phyloP scores from a whole-genome alignment of 1,284 basidiomycete species.

The Melampsora larici-populina region DNA sequence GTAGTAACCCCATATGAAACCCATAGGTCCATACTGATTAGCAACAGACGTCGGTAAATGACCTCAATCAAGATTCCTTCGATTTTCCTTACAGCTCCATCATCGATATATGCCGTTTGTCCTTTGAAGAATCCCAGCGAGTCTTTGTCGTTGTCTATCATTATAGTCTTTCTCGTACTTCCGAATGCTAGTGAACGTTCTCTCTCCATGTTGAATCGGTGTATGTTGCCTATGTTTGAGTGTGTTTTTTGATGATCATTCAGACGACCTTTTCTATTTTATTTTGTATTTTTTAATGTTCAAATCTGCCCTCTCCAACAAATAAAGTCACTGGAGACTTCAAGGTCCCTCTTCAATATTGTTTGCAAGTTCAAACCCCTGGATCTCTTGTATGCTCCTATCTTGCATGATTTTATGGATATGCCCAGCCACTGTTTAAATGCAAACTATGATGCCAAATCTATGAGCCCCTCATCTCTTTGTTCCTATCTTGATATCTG shows the following conservation, averaged over 20 bases:
- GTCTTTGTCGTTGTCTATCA: not conserved
- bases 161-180: not conserved
- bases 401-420: too few species aligned
- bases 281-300: slow-evolving; percentile 1
- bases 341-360: too few species aligned
- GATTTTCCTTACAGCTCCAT: not conserved
- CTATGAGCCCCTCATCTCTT: too few species aligned
- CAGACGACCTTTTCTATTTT: not conserved
- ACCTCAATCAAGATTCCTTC: not conserved
- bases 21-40: not conserved
- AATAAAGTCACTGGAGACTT: too few species aligned
- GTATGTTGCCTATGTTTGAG: not conserved
- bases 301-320: not conserved
- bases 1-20: not conserved
- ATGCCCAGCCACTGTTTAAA: too few species aligned
- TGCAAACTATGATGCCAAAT: too few species aligned
- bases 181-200: not conserved
- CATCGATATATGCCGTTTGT: not conserved
- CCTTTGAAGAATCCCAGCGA: not conserved
- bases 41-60: not conserved
- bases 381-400: too few species aligned
- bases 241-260: not conserved
- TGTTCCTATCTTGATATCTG: too few species aligned
- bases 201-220: not conserved
- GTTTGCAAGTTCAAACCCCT: too few species aligned